These are phyloP conservation scores for Zygoascus meyerae DNA, from an alignment of 1,139 yeast genomes.

Conservation along the genomic window DNA sequence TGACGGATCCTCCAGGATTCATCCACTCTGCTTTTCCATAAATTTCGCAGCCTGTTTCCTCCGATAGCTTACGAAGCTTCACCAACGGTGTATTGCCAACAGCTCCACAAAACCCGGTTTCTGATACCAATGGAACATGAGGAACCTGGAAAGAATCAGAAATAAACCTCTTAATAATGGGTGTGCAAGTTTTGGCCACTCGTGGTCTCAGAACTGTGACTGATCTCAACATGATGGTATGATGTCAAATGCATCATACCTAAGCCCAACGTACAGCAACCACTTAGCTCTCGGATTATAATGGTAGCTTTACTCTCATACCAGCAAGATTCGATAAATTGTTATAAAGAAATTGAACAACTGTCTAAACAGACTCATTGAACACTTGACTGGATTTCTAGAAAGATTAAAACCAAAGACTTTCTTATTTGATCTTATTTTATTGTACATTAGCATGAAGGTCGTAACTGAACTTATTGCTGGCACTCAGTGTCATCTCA, in stretches of 20 bases:
- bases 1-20: slow-evolving; percentile 94
- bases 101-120: slow-evolving; percentile 64
- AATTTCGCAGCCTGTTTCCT: slow-evolving; percentile 63
- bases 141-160: slow-evolving; percentile 32
- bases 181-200: slow-evolving; percentile 1
- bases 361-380: no score
- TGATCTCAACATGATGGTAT: slow-evolving; percentile 1
- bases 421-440: no score
- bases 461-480: slow-evolving; percentile 1
- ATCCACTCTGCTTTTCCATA: slow-evolving; percentile 87
- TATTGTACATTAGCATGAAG: slow-evolving; percentile 1
- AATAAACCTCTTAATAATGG: not conserved
- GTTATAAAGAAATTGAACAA: no score
- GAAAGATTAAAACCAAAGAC: no score
- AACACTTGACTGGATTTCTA: no score
- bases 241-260: not conserved
- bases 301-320: no score
- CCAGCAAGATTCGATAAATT: no score
- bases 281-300: no score
- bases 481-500: slow-evolving; percentile 14
- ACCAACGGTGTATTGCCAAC: slow-evolving; percentile 86
- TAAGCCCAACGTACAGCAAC: no score
- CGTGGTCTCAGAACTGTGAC: not conserved
- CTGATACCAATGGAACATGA: slow-evolving; percentile 56
- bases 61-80: slow-evolving; percentile 55